phyloP scores from a whole-genome alignment of 2,329 filamentous ascomycete genomes.

The Calonectria montana region DNA sequence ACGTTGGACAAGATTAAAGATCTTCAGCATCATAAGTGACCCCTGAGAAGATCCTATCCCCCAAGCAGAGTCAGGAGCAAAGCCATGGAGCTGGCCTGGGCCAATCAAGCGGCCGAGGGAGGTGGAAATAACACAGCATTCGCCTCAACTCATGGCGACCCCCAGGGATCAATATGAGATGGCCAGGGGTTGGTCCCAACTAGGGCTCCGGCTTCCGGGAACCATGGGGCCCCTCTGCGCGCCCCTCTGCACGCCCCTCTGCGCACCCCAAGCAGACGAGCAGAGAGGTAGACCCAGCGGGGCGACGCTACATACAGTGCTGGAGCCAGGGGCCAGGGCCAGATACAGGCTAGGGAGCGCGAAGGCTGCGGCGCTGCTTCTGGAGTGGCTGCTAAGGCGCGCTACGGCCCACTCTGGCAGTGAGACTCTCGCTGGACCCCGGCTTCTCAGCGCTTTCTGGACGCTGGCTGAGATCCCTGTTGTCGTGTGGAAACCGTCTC shows the following conservation, averaged over 20 bases:
- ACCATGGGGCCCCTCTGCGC: conserved; percentile 1
- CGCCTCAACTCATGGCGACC: neutral
- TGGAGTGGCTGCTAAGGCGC: neutral
- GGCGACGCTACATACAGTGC: neutral
- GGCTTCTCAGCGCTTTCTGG: neutral
- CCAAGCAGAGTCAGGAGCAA: neutral
- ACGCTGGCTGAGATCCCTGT: conserved; percentile 15
- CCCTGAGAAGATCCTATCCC: conserved; percentile 4
- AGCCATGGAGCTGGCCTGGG: neutral
- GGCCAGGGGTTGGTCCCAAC: conserved; percentile 10
- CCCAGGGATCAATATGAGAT: conserved; percentile 13
- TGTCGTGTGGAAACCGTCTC: conserved; percentile 17
- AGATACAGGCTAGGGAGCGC: neutral
- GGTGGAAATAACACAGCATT: neutral
- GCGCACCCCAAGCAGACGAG: neutral
- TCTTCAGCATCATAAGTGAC: neutral
- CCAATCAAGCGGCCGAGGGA: neutral
- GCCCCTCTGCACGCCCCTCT: conserved; percentile 5
- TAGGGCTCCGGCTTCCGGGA: conserved; percentile 12
- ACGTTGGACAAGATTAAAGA: conserved; percentile 8
- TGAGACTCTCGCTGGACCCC: conserved; percentile 2
- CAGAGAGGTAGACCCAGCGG: neutral
- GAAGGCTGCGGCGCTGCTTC: conserved; percentile 7
- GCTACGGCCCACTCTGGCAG: neutral
- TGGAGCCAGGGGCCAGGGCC: neutral